These are phyloP conservation scores for Cucurbita maxima DNA, from an alignment of 306 rosid genomes.

Conservation along the genomic window DNA sequence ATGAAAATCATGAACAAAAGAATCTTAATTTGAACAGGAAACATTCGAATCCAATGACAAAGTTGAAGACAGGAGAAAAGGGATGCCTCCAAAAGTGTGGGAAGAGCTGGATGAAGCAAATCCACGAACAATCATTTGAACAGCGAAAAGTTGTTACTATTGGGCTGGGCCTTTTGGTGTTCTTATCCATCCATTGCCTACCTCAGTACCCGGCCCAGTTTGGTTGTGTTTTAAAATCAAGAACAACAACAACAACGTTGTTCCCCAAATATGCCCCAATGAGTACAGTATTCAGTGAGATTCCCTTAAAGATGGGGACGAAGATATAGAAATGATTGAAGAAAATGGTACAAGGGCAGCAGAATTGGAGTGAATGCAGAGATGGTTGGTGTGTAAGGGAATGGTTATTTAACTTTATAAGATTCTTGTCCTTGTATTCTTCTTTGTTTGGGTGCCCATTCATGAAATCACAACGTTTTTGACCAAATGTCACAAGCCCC, in stretches of 20 bases:
- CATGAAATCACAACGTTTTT: background rate
- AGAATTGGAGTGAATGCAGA: too few relatives aligned
- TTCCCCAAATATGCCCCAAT: constrained; percentile 29
- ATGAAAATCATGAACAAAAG: background rate
- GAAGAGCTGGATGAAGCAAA: background rate
- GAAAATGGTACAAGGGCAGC: too few relatives aligned
- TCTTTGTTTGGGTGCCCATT: background rate
- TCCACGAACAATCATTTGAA: background rate
- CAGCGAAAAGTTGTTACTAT: background rate
- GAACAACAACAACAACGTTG: background rate
- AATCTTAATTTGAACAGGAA: background rate
- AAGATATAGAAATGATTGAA: too few relatives aligned
- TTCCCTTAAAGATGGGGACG: constrained; percentile 45
- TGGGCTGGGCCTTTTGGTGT: background rate
- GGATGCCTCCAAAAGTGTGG: background rate
- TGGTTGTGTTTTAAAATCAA: background rate
- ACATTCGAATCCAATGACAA: background rate
- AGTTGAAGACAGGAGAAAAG: background rate
- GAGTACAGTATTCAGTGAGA: constrained; percentile 15
- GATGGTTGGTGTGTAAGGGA: too few relatives aligned
- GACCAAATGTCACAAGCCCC: background rate
- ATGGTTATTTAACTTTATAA: background rate
- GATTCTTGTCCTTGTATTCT: background rate
- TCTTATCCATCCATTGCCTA: background rate
- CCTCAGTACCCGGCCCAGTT: background rate